Percentiles rank a stretch among this genome's conserved stretches.
These are phyloP conservation scores for Bipolaris oryzae DNA, from an alignment of 2,329 filamentous ascomycete genomes.

Conservation along the genomic window DNA sequence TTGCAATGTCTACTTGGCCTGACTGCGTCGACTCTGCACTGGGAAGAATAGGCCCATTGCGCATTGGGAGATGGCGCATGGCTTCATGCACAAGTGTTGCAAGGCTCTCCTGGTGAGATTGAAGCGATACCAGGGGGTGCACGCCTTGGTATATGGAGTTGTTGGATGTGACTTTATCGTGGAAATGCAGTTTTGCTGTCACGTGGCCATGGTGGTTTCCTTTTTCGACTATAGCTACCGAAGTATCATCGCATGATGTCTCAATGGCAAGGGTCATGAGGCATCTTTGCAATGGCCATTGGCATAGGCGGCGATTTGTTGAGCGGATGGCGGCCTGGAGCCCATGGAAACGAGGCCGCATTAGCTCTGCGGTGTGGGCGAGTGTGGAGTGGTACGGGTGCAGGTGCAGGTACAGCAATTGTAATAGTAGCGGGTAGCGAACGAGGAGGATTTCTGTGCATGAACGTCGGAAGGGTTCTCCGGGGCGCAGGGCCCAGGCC, in stretches of 20 bases:
- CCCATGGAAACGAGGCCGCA: constrained; percentile 26
- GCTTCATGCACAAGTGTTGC: constrained; percentile 71
- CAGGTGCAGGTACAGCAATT: not conserved
- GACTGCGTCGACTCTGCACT: not conserved
- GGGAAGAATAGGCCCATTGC: not conserved
- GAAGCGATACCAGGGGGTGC: constrained; percentile 75
- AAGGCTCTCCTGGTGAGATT: constrained; percentile 75
- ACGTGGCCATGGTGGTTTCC: constrained; percentile 20
- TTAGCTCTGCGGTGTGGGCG: constrained; percentile 19
- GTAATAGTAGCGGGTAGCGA: not conserved
- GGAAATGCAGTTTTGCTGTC: constrained; percentile 70
- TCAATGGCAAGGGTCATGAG: constrained; percentile 72
- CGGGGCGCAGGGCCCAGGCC: constrained; percentile 1
- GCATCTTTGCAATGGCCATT: constrained; percentile 24
- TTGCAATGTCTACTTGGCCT: constrained; percentile 3
- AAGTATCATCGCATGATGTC: constrained; percentile 91
- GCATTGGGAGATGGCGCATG: constrained; percentile 59
- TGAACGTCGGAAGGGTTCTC: constrained; percentile 7
- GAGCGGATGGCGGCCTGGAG: constrained; percentile 14
- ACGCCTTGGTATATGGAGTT: constrained; percentile 77
- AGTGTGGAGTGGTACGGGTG: not conserved
- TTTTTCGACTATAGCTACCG: constrained; percentile 79
- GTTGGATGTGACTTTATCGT: constrained; percentile 81
- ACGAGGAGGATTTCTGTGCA: constrained; percentile 3
- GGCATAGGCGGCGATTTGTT: constrained; percentile 3